phyloP scores from a whole-genome alignment of 768 basidiomycete species.

The Leucosporidium scottii region DNA sequence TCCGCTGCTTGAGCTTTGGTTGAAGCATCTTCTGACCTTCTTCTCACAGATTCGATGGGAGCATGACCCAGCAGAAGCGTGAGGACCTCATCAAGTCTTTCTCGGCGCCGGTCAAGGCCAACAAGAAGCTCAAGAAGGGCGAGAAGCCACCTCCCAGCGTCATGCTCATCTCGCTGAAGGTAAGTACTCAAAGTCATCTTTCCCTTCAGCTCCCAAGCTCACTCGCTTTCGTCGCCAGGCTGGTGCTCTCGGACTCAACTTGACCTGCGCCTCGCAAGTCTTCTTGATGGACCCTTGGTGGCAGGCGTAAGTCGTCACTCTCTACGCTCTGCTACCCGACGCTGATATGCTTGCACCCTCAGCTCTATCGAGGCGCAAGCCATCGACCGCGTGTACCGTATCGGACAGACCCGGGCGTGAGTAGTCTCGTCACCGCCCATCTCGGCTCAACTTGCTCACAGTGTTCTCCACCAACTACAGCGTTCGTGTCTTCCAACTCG shows the following conservation, averaged over 20 bases:
- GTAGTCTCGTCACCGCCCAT: not conserved
- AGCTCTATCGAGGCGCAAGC: slow-evolving; percentile 35
- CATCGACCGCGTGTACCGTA: slow-evolving; percentile 37
- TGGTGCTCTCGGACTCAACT: slow-evolving; percentile 37
- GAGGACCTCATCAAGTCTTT: slow-evolving; percentile 33
- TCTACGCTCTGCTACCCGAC: not conserved
- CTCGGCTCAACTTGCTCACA: not conserved
- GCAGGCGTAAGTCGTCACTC: slow-evolving; percentile 17
- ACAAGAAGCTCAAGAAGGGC: slow-evolving; percentile 15
- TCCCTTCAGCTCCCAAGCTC: not conserved
- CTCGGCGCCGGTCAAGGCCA: slow-evolving; percentile 19
- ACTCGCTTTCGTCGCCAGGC: not conserved
- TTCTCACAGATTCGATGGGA: slow-evolving; percentile 32
- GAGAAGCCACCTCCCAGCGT: slow-evolving; percentile 30
- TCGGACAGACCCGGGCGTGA: slow-evolving; percentile 34
- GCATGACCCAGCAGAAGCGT: slow-evolving; percentile 32
- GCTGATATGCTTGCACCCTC: not conserved
- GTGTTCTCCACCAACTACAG: not conserved
- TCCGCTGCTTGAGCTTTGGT: not conserved
- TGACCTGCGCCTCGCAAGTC: slow-evolving; percentile 35
- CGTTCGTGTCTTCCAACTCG: slow-evolving; percentile 32
- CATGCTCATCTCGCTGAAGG: slow-evolving; percentile 37
- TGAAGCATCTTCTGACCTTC: not conserved
- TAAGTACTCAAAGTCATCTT: not conserved
- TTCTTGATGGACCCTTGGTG: slow-evolving; percentile 38